Base-by-base conservation (phyloP, 345 rosid genomes). In the Citrus cavaleriei region DNA sequence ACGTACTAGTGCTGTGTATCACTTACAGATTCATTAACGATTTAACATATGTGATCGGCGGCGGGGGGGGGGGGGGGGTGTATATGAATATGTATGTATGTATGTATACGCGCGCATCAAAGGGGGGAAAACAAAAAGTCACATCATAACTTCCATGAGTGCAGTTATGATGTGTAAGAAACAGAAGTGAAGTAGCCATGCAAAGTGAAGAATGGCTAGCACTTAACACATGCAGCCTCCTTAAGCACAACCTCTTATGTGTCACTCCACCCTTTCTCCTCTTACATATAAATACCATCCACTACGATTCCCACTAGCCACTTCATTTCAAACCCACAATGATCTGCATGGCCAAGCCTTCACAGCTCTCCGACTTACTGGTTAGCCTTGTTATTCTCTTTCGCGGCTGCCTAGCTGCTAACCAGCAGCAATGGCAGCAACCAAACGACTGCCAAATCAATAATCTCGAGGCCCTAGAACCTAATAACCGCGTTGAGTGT, bases 361-460 rank as follows among this genome's bases (percentile, higher is more conserved):
- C 77, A 60, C 74, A 85, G 40, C 87, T 89, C 70, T 72, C 80
- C 32, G 75, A 89, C 8, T 61, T 83, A 30, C 60, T 91, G 4
- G 55, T 51, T 16, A 80, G 86, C 35, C 81, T 90, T 78, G 66
- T 92, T 58, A 34, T 87, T 64, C 78, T 87, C 30, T 75, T 87
- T 78, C 76, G 83, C 70, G 83, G 88, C 72, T 89, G 86, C 79
- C 75, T 78, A 25, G 90, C 88, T 57, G 10, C 35, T 54, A 61
- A 57, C 78, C 1, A 60, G 6, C 66, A n/a, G 73, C 66, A 64
- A 40, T 12, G n/a, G 30, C 84, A 67, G 77, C 79, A 77, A 7
- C 83, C 75, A 30, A 72, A 80, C 40, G 85, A 88, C 81, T 93
- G 94, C 80, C 88, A 85, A 67, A 79, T 93, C 46, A 85, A 88